phyloP scores from a whole-genome alignment of 345 rosid species.

The Populus tremula region DNA sequence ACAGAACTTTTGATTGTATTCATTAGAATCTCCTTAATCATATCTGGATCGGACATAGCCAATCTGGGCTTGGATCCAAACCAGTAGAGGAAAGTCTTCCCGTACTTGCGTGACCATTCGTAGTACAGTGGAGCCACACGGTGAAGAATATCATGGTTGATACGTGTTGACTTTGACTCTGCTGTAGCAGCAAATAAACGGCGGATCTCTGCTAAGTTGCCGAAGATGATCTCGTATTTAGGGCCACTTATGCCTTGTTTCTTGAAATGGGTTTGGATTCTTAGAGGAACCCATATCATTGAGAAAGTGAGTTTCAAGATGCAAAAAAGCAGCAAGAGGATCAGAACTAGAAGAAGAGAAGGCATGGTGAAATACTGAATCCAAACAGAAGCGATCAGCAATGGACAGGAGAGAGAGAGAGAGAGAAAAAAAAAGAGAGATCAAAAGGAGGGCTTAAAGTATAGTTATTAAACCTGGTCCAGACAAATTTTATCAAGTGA shows the following conservation, averaged over 20 bases:
- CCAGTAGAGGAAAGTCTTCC: slow-evolving; percentile 68
- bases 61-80: slow-evolving; percentile 71
- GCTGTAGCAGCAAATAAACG: slow-evolving; percentile 37
- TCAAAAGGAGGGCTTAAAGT: background rate
- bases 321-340: slow-evolving; percentile 20
- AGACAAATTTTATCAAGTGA: too few relatives aligned
- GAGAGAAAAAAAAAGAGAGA: background rate
- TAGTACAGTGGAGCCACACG: slow-evolving; percentile 57
- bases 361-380: background rate
- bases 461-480: too few relatives aligned
- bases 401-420: background rate
- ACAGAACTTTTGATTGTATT: slow-evolving; percentile 50
- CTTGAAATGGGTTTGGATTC: slow-evolving; percentile 59
- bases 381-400: background rate
- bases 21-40: slow-evolving; percentile 59
- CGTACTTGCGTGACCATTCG: slow-evolving; percentile 53
- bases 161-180: slow-evolving; percentile 37
- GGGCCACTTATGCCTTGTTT: slow-evolving; percentile 55
- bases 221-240: slow-evolving; percentile 47
- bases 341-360: slow-evolving; percentile 14
- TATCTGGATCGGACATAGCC: slow-evolving; percentile 53
- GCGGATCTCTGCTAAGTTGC: slow-evolving; percentile 58
- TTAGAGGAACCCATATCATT: slow-evolving; percentile 50
- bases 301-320: slow-evolving; percentile 37
- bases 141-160: slow-evolving; percentile 42